Percentiles rank a stretch among this genome's conserved stretches.
These are phyloP conservation scores for Neonectria punicea DNA, from an alignment of 2,329 filamentous ascomycete genomes.

Conservation along the genomic window DNA sequence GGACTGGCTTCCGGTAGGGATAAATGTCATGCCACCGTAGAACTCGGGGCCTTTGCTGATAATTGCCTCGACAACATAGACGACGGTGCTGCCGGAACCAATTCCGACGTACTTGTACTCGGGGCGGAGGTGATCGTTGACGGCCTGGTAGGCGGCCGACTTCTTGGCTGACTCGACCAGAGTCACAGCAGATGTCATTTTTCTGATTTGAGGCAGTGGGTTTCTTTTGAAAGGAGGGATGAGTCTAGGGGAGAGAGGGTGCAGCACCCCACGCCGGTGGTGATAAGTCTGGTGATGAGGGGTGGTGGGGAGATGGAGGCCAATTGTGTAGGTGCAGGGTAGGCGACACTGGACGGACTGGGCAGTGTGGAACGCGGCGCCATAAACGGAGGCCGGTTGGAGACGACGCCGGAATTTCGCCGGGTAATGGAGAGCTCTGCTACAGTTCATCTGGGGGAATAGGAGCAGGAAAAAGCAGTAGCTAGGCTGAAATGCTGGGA, in stretches of 20 bases:
- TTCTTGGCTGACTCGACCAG: slow-evolving; percentile 79
- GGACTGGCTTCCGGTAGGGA: slow-evolving; percentile 92
- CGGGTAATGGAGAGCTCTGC: neutral
- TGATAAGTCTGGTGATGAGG: slow-evolving; percentile 15
- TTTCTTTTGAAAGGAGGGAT: neutral
- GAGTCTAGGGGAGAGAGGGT: slow-evolving; percentile 1
- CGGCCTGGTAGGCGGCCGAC: slow-evolving; percentile 78
- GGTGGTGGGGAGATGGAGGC: slow-evolving; percentile 15
- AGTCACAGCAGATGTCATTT: slow-evolving; percentile 50
- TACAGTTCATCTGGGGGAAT: neutral
- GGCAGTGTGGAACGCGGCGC: slow-evolving; percentile 5
- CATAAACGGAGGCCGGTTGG: neutral
- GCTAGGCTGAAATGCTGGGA: slow-evolving; percentile 11
- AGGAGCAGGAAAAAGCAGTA: neutral
- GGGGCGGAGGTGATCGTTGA: slow-evolving; percentile 75
- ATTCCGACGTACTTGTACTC: slow-evolving; percentile 77
- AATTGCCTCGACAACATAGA: slow-evolving; percentile 88
- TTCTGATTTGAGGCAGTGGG: slow-evolving; percentile 23
- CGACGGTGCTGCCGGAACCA: slow-evolving; percentile 83
- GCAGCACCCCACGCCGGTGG: slow-evolving; percentile 18
- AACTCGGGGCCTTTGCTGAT: slow-evolving; percentile 65
- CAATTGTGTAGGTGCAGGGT: slow-evolving; percentile 17
- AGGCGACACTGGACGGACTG: slow-evolving; percentile 3
- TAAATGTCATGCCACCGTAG: slow-evolving; percentile 78
- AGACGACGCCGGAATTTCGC: slow-evolving; percentile 7